Conservation (phyloP, 371 early-diverging fungal species). For the Funneliformis caledonium region DNA sequence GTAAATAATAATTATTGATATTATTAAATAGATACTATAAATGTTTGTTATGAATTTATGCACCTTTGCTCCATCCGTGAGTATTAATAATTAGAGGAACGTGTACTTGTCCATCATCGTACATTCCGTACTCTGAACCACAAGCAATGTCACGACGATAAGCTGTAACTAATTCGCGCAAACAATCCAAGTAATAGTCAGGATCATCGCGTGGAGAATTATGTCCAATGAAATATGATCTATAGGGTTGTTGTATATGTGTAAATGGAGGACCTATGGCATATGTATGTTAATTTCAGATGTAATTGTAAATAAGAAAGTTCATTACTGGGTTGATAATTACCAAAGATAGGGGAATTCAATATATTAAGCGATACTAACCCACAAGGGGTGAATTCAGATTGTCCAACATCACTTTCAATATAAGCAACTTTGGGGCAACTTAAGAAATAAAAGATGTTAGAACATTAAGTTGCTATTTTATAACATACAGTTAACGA, state of each 20-base stretch:
- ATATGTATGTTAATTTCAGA: neutral
- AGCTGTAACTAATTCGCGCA: slow-evolving; percentile 57
- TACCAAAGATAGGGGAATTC: slow-evolving; percentile 62
- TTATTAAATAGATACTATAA: neutral
- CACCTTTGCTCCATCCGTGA: slow-evolving; percentile 82
- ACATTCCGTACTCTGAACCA: slow-evolving; percentile 40
- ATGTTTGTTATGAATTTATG: neutral
- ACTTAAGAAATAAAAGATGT: slow-evolving; percentile 41
- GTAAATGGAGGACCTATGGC: slow-evolving; percentile 73
- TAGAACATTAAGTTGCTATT: neutral
- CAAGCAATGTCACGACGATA: slow-evolving; percentile 54
- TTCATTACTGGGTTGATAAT: neutral
- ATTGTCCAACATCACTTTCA: slow-evolving; percentile 85
- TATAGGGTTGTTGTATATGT: slow-evolving; percentile 63
- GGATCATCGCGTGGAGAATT: slow-evolving; percentile 69
- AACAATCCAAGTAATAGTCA: slow-evolving; percentile 66
- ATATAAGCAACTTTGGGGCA: slow-evolving; percentile 68
- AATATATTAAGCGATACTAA: slow-evolving; percentile 72
- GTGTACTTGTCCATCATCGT: slow-evolving; percentile 44
- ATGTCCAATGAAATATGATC: slow-evolving; percentile 70
- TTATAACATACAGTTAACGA: neutral
- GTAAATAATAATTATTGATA: too few species aligned
- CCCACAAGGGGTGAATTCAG: slow-evolving; percentile 78
- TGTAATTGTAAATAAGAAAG: neutral
- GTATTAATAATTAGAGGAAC: slow-evolving; percentile 83